Evolutionary conservation across 768 basidiomycete species (phyloP).

Genomic region (Phylloporus sp.): DNA sequence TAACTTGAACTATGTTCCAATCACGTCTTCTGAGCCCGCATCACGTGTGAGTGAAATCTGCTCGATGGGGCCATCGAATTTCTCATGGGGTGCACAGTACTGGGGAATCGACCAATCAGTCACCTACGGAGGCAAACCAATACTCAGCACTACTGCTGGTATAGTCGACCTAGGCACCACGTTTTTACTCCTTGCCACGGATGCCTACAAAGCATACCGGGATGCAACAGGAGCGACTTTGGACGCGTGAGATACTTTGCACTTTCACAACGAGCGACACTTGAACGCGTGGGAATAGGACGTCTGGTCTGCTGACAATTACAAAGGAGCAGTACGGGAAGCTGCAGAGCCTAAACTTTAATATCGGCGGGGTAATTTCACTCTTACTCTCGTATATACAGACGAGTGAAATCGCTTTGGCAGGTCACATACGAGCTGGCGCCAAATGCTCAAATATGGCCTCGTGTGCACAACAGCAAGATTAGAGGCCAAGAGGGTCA

Average conservation of each 20-base stretch:
- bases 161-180: conserved; percentile 56
- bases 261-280: not conserved
- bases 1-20: conserved; percentile 35
- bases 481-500: conserved; percentile 49
- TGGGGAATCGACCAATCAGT: conserved; percentile 46
- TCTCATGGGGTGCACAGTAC: conserved; percentile 26
- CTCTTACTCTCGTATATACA: not conserved
- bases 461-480: conserved; percentile 50
- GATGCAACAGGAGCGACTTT: conserved; percentile 47
- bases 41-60: conserved; percentile 21
- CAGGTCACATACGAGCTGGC: conserved; percentile 53
- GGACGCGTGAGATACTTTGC: conserved; percentile 40
- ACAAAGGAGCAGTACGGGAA: conserved; percentile 45
- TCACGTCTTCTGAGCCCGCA: conserved; percentile 46
- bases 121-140: conserved; percentile 34
- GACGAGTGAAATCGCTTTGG: not conserved
- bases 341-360: conserved; percentile 51
- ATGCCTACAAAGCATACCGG: conserved; percentile 56
- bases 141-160: conserved; percentile 38
- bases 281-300: conserved; percentile 23
- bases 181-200: conserved; percentile 52
- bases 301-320: conserved; percentile 55
- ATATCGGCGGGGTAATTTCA: conserved; percentile 40
- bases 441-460: conserved; percentile 69
- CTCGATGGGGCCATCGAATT: not conserved